Base-by-base conservation (phyloP, 1,284 basidiomycete genomes). In the Cystobasidium sp. region DNA sequence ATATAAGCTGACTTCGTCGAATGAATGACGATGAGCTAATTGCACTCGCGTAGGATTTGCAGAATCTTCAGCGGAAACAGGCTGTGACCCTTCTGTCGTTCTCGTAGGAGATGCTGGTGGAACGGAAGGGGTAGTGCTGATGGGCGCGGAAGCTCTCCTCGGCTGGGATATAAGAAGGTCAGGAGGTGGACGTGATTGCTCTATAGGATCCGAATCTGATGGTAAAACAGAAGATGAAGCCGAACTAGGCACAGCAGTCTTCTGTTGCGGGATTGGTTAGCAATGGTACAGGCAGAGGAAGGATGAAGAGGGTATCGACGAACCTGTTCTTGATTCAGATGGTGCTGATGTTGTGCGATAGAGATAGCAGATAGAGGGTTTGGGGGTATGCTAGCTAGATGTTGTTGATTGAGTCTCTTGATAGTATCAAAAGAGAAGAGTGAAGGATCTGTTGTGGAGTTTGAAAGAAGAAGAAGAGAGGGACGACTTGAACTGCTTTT, bases 391-490 rank as follows among this genome's bases (percentile, higher is more conserved):
- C n/a, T 46, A 20, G 52, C 53, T 24, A 58, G 16, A 43, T 56
- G 66, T 49, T 41, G 53, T 58, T 59, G 52, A 46, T 58, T 68
- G 12, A 68, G 31, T n/a, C 58, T 37, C 37, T 52, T 53, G 49
- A 66, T 49, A 41, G n/a, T 41, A 18, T 55, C 41, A 53, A 65
- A 66, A 41, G 70, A 73, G 62, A 73, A 73, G 63, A 73, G 70
- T 37, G 52, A 66, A 31, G 70, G 70, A 49, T 73, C 70, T 24
- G 70, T 65, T 7, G 70, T 66, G 6, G 64, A 52, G 14, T 47
- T 51, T 1, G 41, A 66, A n/a, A 52, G 64, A 53, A 52, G 49
- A 4, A 43, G n/a, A 18, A 53, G 64, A 51, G 51, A 66, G 22
- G 41, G 46, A n/a, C 8, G 12, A 24, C 44, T 20, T 31, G 8